Evolutionary conservation across 345 rosid genomes (phyloP), one percentile per base, ranked within the genome.

Genomic region (Rhizophora apiculata): DNA sequence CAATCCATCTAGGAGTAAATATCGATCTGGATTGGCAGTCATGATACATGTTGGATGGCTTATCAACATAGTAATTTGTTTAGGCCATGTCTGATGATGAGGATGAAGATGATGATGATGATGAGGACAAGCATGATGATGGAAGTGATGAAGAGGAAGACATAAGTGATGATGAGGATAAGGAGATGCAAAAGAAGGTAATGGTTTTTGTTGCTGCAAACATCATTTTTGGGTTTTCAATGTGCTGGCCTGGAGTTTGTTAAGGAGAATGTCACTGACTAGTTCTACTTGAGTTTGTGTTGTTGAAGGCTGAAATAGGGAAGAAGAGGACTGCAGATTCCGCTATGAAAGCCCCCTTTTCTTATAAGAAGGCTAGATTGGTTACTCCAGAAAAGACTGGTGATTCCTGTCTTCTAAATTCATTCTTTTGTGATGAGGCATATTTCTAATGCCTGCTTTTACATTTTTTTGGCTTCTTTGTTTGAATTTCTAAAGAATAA

Each of bases 301-400:
- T 55, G 48, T 8, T 63, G 16, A 68, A 88, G 96, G 70, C 65
- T 74, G 89, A 79, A 71, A 74, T 69, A 22, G 65, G 81, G 54
- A 90, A 89, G 88, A 93, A 93, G 82, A 93, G 96, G 69, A 20
- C 90, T 16, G 76, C 75, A 6, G 88, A 43, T 59, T 66, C 88
- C 32, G 71, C 79, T 20, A 60, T 69, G 2, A 88, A 83, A 77
- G 76, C 79, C 2, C 71, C 86, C 59, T 69, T 70, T 29, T 78
- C 91, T 34, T 81, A 70, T 43, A 93, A 93, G 85, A 93, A 87
- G 81, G 82, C 85, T 21, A 93, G 89, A 59, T 82, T 86, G n/a
- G 82, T 72, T 46, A 87, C 93, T 59, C 91, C 95, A 16, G 87
- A 76, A 72, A 89, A 85, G 79, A 78, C 91, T 63, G 98, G 98